phyloP scores from a whole-genome alignment of 2,329 filamentous ascomycete genomes.

The Arthroderma uncinatum region DNA sequence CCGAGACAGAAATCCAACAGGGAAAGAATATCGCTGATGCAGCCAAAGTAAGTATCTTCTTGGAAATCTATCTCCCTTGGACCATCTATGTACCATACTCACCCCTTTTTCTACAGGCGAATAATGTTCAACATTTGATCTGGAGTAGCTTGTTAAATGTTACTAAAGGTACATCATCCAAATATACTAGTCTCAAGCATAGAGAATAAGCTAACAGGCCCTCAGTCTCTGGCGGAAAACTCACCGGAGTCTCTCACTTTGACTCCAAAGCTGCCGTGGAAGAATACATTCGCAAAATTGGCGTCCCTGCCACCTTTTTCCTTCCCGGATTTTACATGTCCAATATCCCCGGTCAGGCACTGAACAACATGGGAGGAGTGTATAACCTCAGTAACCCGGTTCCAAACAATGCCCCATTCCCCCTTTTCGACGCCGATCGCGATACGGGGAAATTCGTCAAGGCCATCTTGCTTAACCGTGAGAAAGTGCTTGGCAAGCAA shows the following conservation, averaged over 20 bases:
- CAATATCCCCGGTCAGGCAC: constrained; percentile 29
- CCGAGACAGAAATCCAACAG: constrained; percentile 29
- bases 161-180: neutral
- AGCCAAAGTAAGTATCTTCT: constrained; percentile 29
- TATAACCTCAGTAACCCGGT: constrained; percentile 21
- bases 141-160: constrained; percentile 2
- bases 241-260: constrained; percentile 29
- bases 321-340: constrained; percentile 36
- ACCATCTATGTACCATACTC: neutral
- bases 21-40: constrained; percentile 32
- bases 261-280: constrained; percentile 34
- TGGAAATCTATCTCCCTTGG: neutral
- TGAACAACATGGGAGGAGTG: constrained; percentile 22
- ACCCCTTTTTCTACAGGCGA: neutral
- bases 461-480: constrained; percentile 29
- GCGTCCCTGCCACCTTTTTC: constrained; percentile 32
- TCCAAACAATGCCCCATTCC: constrained; percentile 26
- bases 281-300: constrained; percentile 26
- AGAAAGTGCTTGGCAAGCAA: constrained; percentile 34
- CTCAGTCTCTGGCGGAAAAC: constrained; percentile 26
- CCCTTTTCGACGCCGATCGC: constrained; percentile 35
- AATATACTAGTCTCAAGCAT: neutral
- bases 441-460: constrained; percentile 38
- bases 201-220: constrained; percentile 5
- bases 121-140: neutral